Evolutionary conservation across 257 asterid species (phyloP).

Genomic region (Mentha longifolia): DNA sequence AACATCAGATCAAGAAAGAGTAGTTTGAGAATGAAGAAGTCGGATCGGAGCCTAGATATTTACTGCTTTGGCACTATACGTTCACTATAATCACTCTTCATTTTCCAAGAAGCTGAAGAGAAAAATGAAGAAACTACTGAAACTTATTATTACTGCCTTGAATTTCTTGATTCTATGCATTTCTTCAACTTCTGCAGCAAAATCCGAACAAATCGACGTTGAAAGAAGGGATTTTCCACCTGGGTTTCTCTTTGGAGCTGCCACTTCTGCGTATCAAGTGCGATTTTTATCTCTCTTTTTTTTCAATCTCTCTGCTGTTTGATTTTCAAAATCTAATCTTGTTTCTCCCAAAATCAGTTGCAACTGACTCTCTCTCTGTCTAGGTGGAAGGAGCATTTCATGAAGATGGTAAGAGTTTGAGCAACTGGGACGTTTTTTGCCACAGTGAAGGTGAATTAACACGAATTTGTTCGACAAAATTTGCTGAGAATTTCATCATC

Average conservation of each 20-base stretch:
- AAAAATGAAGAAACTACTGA: constrained; percentile 3
- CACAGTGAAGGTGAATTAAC: constrained; percentile 40
- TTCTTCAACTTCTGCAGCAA: constrained; percentile 23
- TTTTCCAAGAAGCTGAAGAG: background rate
- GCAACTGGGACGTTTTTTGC: constrained; percentile 81
- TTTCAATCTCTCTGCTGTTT: background rate
- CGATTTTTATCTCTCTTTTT: background rate
- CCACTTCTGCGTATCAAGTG: constrained; percentile 67
- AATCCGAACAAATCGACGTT: constrained; percentile 35
- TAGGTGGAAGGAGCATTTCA: constrained; percentile 79
- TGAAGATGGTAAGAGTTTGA: constrained; percentile 70
- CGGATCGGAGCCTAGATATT: too few relatives aligned
- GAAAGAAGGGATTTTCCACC: constrained; percentile 60
- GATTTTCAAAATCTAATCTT: background rate
- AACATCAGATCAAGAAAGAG: too few relatives aligned
- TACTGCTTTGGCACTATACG: too few relatives aligned
- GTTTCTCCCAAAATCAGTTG: background rate
- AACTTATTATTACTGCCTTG: background rate
- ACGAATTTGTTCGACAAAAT: background rate
- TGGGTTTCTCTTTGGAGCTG: constrained; percentile 76
- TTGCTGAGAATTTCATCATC: too few relatives aligned
- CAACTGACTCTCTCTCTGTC: background rate
- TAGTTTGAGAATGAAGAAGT: too few relatives aligned
- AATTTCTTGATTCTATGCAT: constrained; percentile 10
- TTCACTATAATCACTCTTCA: too few relatives aligned